These are phyloP conservation scores for Dendrobium nobile DNA, from an alignment of 106 monocot species.

Conservation along the genomic window DNA sequence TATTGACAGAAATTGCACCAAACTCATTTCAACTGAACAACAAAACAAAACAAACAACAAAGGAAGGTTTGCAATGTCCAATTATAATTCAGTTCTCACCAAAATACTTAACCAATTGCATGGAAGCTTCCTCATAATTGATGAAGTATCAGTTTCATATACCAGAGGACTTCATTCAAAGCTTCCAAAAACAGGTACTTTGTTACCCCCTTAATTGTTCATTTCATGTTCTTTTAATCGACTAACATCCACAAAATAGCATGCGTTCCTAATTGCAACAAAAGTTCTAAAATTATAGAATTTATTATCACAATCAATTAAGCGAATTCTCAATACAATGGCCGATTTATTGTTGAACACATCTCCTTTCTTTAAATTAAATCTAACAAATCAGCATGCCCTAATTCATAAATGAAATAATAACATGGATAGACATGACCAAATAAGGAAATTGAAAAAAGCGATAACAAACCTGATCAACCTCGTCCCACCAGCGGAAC, in stretches of 20 bases:
- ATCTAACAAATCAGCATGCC: neutral
- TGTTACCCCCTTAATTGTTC: too few relatives aligned
- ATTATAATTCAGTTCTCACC: neutral
- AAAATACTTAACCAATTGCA: neutral
- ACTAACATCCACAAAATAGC: neutral
- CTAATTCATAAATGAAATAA: neutral
- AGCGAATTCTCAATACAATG: neutral
- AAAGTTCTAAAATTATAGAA: neutral
- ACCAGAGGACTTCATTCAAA: too few relatives aligned
- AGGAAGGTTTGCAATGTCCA: neutral
- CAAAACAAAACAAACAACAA: neutral
- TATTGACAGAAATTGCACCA: neutral
- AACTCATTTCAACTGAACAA: neutral
- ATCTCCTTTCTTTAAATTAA: neutral
- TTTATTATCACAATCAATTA: neutral
- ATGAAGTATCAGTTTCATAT: neutral
- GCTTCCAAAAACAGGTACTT: too few relatives aligned
- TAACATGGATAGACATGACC: neutral
- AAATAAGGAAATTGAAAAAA: neutral
- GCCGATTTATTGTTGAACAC: neutral
- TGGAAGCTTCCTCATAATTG: neutral
- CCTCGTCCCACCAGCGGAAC: slow-evolving; percentile 69
- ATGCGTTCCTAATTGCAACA: neutral
- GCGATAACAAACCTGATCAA: slow-evolving; percentile 39
- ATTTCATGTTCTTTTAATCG: too few relatives aligned